These are phyloP conservation scores for Spergularia marina DNA, from an alignment of 148 eudicot genomes.

Conservation along the genomic window DNA sequence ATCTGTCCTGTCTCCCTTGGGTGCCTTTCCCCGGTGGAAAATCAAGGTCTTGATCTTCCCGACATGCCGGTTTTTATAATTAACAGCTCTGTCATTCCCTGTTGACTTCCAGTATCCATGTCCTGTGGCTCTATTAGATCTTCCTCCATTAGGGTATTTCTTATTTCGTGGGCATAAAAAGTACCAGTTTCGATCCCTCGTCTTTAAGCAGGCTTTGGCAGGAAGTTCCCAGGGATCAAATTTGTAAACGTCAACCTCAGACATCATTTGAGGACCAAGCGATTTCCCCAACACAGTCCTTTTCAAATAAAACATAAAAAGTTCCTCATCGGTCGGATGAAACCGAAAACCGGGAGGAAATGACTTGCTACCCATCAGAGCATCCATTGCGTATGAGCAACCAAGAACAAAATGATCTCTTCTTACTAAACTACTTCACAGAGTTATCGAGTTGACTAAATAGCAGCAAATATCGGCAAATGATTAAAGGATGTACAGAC, in stretches of 20 bases:
- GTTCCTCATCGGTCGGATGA: conserved; percentile 72
- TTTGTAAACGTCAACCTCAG: conserved; percentile 54
- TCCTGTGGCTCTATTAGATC: conserved; percentile 55
- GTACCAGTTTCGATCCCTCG: conserved; percentile 67
- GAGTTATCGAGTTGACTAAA: not conserved
- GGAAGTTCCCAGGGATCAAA: conserved; percentile 78
- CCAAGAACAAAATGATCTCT: conserved; percentile 8
- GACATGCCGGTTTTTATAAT: conserved; percentile 36
- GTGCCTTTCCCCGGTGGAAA: conserved; percentile 62
- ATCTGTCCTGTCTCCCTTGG: conserved; percentile 65
- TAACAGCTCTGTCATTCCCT: conserved; percentile 54
- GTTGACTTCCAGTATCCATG: conserved; percentile 86
- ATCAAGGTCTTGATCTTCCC: conserved; percentile 72
- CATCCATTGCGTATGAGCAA: conserved; percentile 21
- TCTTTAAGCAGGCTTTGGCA: conserved; percentile 34
- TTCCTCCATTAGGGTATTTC: conserved; percentile 52
- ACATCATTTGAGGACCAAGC: conserved; percentile 35
- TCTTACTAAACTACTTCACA: not conserved
- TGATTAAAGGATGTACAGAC: not conserved
- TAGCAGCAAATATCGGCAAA: conserved; percentile 7
- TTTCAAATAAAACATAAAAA: conserved; percentile 69
- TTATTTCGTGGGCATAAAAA: conserved; percentile 65
- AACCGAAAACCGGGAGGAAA: conserved; percentile 68
- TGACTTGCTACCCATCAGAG: conserved; percentile 13
- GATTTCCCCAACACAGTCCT: conserved; percentile 60